Conservation (phyloP, 345 rosid genomes). For the Lumnitzera littorea region DNA sequence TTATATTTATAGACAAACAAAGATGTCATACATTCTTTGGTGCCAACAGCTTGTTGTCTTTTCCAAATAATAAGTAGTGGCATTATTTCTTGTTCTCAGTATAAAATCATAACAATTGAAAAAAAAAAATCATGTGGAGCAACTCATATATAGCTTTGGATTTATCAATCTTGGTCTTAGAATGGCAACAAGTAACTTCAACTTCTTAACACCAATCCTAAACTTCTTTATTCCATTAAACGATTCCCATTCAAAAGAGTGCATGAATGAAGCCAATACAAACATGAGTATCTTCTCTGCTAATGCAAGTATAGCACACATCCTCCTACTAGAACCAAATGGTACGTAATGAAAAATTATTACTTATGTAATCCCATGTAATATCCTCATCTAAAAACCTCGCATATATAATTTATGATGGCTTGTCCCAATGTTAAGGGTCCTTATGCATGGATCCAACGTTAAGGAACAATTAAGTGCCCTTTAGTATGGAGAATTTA, state of each 20-base stretch:
- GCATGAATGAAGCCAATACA: slow-evolving; percentile 33
- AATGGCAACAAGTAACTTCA: slow-evolving; percentile 29
- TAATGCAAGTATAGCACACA: slow-evolving; percentile 40
- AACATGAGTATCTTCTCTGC: slow-evolving; percentile 36
- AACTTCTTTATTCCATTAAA: slow-evolving; percentile 27
- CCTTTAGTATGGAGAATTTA: slow-evolving; percentile 36
- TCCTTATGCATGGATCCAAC: slow-evolving; percentile 46
- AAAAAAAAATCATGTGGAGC: no score
- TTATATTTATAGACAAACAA: no score
- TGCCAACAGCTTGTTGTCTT: no score
- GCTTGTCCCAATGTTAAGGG: slow-evolving; percentile 39
- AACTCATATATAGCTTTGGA: not conserved
- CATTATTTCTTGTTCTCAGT: no score
- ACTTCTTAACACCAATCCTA: slow-evolving; percentile 38
- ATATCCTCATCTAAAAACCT: slow-evolving; percentile 27
- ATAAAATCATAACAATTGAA: no score
- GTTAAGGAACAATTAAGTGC: slow-evolving; percentile 31
- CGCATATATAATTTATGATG: slow-evolving; percentile 31
- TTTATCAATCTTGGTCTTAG: slow-evolving; percentile 29
- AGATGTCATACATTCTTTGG: no score
- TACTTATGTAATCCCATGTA: slow-evolving; percentile 27
- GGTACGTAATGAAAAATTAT: slow-evolving; percentile 30
- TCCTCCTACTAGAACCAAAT: slow-evolving; percentile 45
- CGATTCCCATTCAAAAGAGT: slow-evolving; percentile 48
- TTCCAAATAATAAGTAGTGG: no score